phyloP scores from a whole-genome alignment of 495 filamentous ascomycete genomes.

The Cercophora samala region DNA sequence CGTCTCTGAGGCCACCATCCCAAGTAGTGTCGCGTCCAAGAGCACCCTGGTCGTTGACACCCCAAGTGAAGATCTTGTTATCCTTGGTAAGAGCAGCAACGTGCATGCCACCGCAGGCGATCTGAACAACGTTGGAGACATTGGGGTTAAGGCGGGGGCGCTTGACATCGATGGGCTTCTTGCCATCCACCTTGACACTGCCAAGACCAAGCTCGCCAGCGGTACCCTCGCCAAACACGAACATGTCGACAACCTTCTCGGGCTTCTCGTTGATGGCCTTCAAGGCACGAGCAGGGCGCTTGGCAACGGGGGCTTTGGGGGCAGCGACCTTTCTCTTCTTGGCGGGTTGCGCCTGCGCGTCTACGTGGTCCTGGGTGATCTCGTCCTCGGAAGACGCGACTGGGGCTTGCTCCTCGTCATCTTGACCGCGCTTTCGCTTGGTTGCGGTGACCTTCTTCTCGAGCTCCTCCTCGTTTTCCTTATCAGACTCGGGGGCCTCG shows the following conservation, averaged over 20 bases:
- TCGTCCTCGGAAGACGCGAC: slow-evolving; percentile 16
- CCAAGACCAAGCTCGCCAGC: slow-evolving; percentile 56
- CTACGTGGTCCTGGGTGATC: slow-evolving; percentile 7
- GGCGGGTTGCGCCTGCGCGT: slow-evolving; percentile 19
- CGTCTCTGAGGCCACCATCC: slow-evolving; percentile 57
- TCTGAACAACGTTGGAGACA: slow-evolving; percentile 56
- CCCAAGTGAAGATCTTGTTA: slow-evolving; percentile 67
- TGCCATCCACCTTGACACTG: slow-evolving; percentile 40
- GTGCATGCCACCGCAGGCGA: slow-evolving; percentile 66
- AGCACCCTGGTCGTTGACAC: slow-evolving; percentile 65
- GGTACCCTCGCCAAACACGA: slow-evolving; percentile 54
- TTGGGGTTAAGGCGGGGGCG: slow-evolving; percentile 54
- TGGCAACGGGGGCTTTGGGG: slow-evolving; percentile 9
- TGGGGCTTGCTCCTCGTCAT: slow-evolving; percentile 16
- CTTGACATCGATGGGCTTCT: slow-evolving; percentile 55
- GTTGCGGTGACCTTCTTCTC: slow-evolving; percentile 21
- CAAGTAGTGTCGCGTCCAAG: slow-evolving; percentile 61
- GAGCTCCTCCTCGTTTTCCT: slow-evolving; percentile 30
- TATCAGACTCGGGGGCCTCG: slow-evolving; percentile 34
- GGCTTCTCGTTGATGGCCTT: slow-evolving; percentile 44
- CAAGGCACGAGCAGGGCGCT: slow-evolving; percentile 19
- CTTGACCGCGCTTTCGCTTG: slow-evolving; percentile 27
- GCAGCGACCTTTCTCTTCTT: slow-evolving; percentile 23
- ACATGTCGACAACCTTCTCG: slow-evolving; percentile 45
- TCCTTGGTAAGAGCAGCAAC: slow-evolving; percentile 58